These are phyloP conservation scores for Aristolochia californica DNA, from an alignment of 164 flowering plant species.

Conservation along the genomic window DNA sequence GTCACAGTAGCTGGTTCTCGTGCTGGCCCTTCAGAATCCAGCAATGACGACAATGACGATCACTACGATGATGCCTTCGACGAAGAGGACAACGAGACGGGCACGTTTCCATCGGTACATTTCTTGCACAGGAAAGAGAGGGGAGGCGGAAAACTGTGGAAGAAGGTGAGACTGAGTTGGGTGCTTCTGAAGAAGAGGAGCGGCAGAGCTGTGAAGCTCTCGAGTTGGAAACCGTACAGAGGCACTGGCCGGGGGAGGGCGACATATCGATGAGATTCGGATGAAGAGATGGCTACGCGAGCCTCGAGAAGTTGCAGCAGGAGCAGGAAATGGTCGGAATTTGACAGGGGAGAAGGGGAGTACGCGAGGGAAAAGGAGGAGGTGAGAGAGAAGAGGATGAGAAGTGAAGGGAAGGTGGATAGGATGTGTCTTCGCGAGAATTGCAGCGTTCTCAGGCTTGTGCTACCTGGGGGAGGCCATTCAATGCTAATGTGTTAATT, in stretches of 20 bases:
- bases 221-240: conserved; percentile 27
- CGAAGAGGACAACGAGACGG: not conserved
- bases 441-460: conserved; percentile 6
- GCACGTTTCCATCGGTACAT: conserved; percentile 2
- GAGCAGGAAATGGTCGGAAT: conserved; percentile 3
- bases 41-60: not conserved
- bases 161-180: conserved; percentile 24
- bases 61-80: not conserved
- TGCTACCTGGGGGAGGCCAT: conserved; percentile 2
- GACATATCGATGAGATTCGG: conserved; percentile 17
- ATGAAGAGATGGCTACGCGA: too few relatives aligned
- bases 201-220: conserved; percentile 19
- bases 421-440: conserved; percentile 9
- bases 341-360: conserved; percentile 7
- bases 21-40: conserved; percentile 14
- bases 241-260: conserved; percentile 15
- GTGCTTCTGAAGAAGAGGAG: conserved; percentile 16
- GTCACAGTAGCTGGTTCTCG: conserved; percentile 9
- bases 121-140: conserved; percentile 7
- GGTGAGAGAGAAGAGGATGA: conserved; percentile 7
- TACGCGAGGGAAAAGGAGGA: conserved; percentile 14
- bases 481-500: too few relatives aligned
- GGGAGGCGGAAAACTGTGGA: conserved; percentile 6
- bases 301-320: conserved; percentile 14
- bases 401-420: conserved; percentile 14